Evolutionary conservation across 164 flowering plant genomes (phyloP), one percentile per base, ranked within the genome.

Genomic region (Vitis cinerea): DNA sequence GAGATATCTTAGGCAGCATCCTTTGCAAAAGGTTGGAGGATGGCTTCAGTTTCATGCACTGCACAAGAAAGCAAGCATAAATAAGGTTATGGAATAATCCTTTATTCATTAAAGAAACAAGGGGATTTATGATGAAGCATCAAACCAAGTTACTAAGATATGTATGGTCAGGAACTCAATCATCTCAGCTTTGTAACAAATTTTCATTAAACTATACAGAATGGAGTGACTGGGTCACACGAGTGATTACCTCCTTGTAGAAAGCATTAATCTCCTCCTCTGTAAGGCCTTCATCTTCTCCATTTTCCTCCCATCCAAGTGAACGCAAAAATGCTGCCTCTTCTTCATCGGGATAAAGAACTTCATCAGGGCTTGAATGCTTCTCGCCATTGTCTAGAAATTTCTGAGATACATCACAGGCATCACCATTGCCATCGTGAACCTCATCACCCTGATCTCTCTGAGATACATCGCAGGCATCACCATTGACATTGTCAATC

Each of bases 261-360:
- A 77, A 77, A 30, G 71, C 68, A 23, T n/a, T 69, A 14, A 77
- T 77, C 63, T 77, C 80, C 60, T 77, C 80, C 71, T 77, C 80
- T 4, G 77, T 77, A 37, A 77, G 74, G 49, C 80, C 74, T 55
- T 59, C 78, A 63, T 70, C 80, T 47, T 77, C 80, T 44, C 69
- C 80, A 63, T 61, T 58, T 66, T 77, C 80, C 10, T 73, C 74
- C 80, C 80, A 77, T 27, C 80, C 80, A 57, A 73, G 74, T 7
- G 80, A 77, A 56, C 77, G 76, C 29, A 77, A 58, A 70, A 77
- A 77, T 8, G 71, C 69, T 51, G 59, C 69, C 61, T 69, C 80
- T 52, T 77, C 74, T 16, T 73, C 76, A 4, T 76, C 75, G 0
- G 72, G 73, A 69, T 65, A 17, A 47, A 29, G 64, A 31, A 31